Conservation (phyloP, 1,139 yeast species). For the Suhomyces choctaworum region DNA sequence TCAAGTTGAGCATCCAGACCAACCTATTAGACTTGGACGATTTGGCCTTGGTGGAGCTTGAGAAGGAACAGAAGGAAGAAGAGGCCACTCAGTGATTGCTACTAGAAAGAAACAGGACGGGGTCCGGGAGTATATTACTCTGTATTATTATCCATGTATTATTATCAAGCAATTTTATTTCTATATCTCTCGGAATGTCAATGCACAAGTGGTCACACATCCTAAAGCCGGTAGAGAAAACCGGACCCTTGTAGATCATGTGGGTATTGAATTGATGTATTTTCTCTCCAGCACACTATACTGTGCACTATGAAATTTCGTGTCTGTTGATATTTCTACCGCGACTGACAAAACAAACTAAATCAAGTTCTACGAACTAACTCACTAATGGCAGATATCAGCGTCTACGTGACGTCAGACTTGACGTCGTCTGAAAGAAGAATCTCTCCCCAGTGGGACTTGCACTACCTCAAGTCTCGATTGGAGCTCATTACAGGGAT, state of each 20-base stretch:
- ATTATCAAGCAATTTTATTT: slow-evolving; percentile 6
- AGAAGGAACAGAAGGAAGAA: slow-evolving; percentile 22
- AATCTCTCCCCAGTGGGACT: slow-evolving; percentile 62
- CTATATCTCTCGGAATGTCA: slow-evolving; percentile 1
- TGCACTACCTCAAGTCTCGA: slow-evolving; percentile 54
- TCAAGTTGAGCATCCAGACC: slow-evolving; percentile 65
- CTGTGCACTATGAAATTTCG: too few species aligned
- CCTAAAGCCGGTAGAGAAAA: too few species aligned
- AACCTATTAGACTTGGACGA: slow-evolving; percentile 57
- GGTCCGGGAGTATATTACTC: not conserved
- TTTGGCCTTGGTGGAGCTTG: slow-evolving; percentile 40
- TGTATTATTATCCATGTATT: slow-evolving; percentile 5
- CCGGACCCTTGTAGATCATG: too few species aligned
- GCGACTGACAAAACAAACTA: too few species aligned
- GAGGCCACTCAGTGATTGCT: not conserved
- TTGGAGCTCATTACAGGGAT: slow-evolving; percentile 81
- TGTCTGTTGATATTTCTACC: too few species aligned
- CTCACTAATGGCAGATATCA: slow-evolving; percentile 45
- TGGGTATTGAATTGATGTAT: too few species aligned
- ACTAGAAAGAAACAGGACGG: not conserved
- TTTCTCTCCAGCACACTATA: too few species aligned
- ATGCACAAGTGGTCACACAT: too few species aligned
- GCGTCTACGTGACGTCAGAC: slow-evolving; percentile 61
- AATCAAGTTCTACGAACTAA: too few species aligned
- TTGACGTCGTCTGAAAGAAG: slow-evolving; percentile 72